Evolutionary conservation across 2,329 filamentous ascomycete genomes (phyloP).

Genomic region (Fusarium temperatum): DNA sequence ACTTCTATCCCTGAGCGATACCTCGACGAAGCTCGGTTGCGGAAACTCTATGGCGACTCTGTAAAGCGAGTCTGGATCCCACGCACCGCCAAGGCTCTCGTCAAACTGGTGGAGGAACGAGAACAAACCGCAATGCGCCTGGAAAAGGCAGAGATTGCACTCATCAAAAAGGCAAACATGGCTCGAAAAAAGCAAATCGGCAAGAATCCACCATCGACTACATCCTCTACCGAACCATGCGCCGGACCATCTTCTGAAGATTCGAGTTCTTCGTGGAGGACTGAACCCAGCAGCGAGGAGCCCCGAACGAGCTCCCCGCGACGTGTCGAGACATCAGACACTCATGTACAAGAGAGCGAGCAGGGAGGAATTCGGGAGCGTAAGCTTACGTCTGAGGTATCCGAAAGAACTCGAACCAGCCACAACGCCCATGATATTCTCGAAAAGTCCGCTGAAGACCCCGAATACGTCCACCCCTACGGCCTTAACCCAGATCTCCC

Average conservation of each 20-base stretch:
- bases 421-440: constrained; percentile 8
- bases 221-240: constrained; percentile 17
- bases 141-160: constrained; percentile 85
- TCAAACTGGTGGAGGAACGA: constrained; percentile 82
- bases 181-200: constrained; percentile 66
- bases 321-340: constrained; percentile 8
- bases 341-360: not conserved
- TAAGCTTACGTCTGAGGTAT: constrained; percentile 27
- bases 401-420: not conserved
- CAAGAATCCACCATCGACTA: not conserved
- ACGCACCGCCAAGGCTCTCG: constrained; percentile 78
- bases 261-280: constrained; percentile 23
- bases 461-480: constrained; percentile 50
- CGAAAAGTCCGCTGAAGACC: constrained; percentile 42
- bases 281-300: constrained; percentile 17
- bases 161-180: constrained; percentile 82
- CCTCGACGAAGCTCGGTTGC: constrained; percentile 78
- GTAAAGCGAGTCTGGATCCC: constrained; percentile 88
- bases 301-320: not conserved
- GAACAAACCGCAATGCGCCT: constrained; percentile 83
- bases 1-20: constrained; percentile 84
- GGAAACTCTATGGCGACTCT: constrained; percentile 81
- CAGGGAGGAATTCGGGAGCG: not conserved
- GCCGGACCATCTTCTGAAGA: constrained; percentile 15
- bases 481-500: constrained; percentile 48